Percentiles rank a stretch among this genome's conserved stretches.
Evolutionary conservation across 352 stramenopile genomes (phyloP).

Genomic region (Phytophthora lateralis): DNA sequence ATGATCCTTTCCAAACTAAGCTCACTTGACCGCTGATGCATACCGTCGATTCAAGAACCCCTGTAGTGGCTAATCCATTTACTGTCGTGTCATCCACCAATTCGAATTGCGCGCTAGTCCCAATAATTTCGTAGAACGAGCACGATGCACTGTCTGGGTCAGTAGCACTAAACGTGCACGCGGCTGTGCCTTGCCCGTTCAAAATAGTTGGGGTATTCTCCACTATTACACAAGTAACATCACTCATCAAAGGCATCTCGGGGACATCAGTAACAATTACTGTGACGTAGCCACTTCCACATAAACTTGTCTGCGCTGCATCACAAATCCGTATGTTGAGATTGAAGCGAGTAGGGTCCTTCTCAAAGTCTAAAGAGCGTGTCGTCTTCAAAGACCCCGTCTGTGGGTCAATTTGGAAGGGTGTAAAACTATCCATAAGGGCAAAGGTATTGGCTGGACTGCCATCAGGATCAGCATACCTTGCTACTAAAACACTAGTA

Average conservation of each 20-base stretch:
- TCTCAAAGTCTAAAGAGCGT: slow-evolving; percentile 54
- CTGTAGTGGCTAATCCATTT: slow-evolving; percentile 1
- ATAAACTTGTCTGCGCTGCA: slow-evolving; percentile 29
- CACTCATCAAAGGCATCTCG: slow-evolving; percentile 40
- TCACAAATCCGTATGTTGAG: slow-evolving; percentile 61
- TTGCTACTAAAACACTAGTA: slow-evolving; percentile 34
- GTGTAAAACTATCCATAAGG: slow-evolving; percentile 25
- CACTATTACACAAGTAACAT: slow-evolving; percentile 40
- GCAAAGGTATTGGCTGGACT: slow-evolving; percentile 31
- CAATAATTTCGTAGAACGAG: slow-evolving; percentile 47
- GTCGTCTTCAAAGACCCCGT: slow-evolving; percentile 43
- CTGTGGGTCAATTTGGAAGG: slow-evolving; percentile 22
- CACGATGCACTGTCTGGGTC: slow-evolving; percentile 54
- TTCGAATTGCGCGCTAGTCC: slow-evolving; percentile 12
- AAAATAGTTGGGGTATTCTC: slow-evolving; percentile 51
- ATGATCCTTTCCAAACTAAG: slow-evolving; percentile 14
- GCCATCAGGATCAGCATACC: slow-evolving; percentile 46
- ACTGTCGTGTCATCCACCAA: slow-evolving; percentile 14
- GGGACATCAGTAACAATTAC: slow-evolving; percentile 39
- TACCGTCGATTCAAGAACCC: slow-evolving; percentile 3
- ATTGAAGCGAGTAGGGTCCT: slow-evolving; percentile 33
- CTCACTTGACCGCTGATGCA: slow-evolving; percentile 19
- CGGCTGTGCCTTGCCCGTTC: slow-evolving; percentile 13
- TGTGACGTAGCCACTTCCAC: slow-evolving; percentile 41
- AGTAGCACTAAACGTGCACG: slow-evolving; percentile 42